Base-by-base conservation (phyloP, 2,329 filamentous ascomycete species). In the Alternaria metachromatica region DNA sequence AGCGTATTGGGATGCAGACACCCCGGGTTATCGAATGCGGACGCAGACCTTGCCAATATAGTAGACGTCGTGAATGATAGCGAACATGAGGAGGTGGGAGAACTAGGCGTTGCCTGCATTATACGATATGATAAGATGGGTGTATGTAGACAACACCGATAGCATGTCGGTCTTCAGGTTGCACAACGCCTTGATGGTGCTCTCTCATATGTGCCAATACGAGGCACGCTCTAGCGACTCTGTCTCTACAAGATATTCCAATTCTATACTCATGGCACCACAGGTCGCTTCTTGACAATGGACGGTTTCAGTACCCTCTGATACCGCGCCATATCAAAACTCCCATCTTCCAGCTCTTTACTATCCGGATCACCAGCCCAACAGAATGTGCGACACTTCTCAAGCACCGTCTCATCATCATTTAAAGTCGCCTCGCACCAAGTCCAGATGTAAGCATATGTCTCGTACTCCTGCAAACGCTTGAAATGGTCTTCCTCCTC, bases 261-360 rank as follows among this genome's bases (percentile, higher is more conserved):
- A n/a, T 8, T 15, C 37, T 18, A 12, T 50, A 23, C 23, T 57
- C 50, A 62, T 20, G 45, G 20, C 37, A 15, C 43, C 26, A 15
- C 41, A 28, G 41, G 49, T 33, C 60, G 44, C 51, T 53, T 53
- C 33, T 50, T 62, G 6, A 30, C 51, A 18, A 71, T 60, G 18
- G 69, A 73, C 55, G 58, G 6, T 30, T 73, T 76, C 41, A 72
- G 72, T 30, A 70, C 67, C 41, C 60, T 72, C 55, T 72, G 70
- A 28, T 71, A 76, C 10, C 68, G 57, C 59, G 69, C 66, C 18
- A 76, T 44, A 66, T 75, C 69, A 55, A 76, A 75, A 18, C 15
- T 56, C 2, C 71, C 69, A 0, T 70, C 71, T 46, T 71, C 68
- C 45, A 76, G 60, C 13, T 75, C 71, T 30, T 60, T 62, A 61